These are phyloP conservation scores for Penicillium sp. DNA, from an alignment of 2,329 filamentous ascomycete genomes.

Conservation along the genomic window DNA sequence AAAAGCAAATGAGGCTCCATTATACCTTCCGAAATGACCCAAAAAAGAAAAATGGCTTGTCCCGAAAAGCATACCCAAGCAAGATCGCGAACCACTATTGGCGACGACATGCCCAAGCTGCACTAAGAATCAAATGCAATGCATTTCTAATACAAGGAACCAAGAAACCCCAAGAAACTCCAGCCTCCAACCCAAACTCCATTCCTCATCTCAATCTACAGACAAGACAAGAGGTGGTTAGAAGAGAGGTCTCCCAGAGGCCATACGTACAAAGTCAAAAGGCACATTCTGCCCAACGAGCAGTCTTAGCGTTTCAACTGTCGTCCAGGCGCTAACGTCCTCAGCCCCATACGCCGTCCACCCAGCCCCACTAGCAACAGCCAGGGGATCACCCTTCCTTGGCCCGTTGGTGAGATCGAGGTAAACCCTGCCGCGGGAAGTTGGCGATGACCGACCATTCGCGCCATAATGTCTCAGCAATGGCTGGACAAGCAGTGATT, in stretches of 20 bases:
- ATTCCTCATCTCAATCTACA: neutral
- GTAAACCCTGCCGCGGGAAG: conserved; percentile 66
- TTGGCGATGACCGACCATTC: conserved; percentile 39
- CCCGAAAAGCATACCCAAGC: neutral
- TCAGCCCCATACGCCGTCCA: conserved; percentile 79
- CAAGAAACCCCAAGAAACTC: neutral
- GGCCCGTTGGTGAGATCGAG: conserved; percentile 73
- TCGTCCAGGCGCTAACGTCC: conserved; percentile 81
- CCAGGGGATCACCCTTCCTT: conserved; percentile 67
- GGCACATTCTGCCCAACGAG: conserved; percentile 84
- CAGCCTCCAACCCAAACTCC: neutral
- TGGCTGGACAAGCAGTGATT: conserved; percentile 75
- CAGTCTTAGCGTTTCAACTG: conserved; percentile 75
- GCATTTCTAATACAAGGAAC: neutral
- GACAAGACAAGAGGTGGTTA: conserved; percentile 27
- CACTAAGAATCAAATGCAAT: neutral
- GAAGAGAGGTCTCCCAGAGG: conserved; percentile 60
- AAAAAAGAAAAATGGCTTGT: neutral
- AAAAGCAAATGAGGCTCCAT: no score
- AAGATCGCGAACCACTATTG: no score
- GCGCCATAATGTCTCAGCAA: conserved; percentile 70
- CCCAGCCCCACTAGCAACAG: conserved; percentile 70
- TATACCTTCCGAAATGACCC: no score
- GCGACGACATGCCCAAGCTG: neutral
- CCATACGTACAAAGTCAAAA: conserved; percentile 81